Evolutionary conservation across 73 alveolate genomes (phyloP).

Genomic region (Uronychia binucleata): DNA sequence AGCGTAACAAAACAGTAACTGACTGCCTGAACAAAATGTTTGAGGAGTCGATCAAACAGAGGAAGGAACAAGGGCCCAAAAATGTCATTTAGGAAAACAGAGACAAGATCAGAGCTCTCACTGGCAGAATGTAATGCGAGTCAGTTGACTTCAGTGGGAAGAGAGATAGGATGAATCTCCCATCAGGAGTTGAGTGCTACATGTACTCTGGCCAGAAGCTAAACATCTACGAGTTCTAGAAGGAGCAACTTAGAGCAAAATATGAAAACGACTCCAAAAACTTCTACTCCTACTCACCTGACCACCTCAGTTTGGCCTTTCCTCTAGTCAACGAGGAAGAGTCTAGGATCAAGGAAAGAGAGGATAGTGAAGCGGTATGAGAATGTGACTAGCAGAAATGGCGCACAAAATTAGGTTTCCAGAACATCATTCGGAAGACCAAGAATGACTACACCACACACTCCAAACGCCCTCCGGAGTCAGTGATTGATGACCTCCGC

Average conservation of each 20-base stretch:
- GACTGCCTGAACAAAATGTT: slow-evolving; percentile 13
- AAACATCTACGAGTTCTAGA: slow-evolving; percentile 58
- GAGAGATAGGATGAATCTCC: too few relatives aligned
- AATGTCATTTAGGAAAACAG: slow-evolving; percentile 11
- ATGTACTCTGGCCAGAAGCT: slow-evolving; percentile 71
- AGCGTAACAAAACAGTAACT: slow-evolving; percentile 30
- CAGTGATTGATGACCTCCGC: slow-evolving; percentile 38
- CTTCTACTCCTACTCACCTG: slow-evolving; percentile 66
- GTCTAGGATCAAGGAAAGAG: slow-evolving; percentile 37
- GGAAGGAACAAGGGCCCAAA: slow-evolving; percentile 26
- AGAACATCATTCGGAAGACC: slow-evolving; percentile 25
- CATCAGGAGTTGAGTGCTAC: slow-evolving; percentile 65
- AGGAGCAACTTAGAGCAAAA: slow-evolving; percentile 56
- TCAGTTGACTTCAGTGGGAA: too few relatives aligned
- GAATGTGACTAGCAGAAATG: slow-evolving; percentile 52
- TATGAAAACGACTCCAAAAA: slow-evolving; percentile 43
- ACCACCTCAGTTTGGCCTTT: slow-evolving; percentile 55
- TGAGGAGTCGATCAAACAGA: slow-evolving; percentile 16
- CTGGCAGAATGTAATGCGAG: slow-evolving; percentile 1
- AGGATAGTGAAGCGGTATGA: slow-evolving; percentile 32
- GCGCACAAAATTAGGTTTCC: slow-evolving; percentile 62
- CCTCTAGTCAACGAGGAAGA: slow-evolving; percentile 72
- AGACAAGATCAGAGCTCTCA: slow-evolving; percentile 10
- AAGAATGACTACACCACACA: slow-evolving; percentile 34
- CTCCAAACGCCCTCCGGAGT: slow-evolving; percentile 61